These are phyloP conservation scores for Niebla homalea DNA, from an alignment of 495 filamentous ascomycete genomes.

Conservation along the genomic window DNA sequence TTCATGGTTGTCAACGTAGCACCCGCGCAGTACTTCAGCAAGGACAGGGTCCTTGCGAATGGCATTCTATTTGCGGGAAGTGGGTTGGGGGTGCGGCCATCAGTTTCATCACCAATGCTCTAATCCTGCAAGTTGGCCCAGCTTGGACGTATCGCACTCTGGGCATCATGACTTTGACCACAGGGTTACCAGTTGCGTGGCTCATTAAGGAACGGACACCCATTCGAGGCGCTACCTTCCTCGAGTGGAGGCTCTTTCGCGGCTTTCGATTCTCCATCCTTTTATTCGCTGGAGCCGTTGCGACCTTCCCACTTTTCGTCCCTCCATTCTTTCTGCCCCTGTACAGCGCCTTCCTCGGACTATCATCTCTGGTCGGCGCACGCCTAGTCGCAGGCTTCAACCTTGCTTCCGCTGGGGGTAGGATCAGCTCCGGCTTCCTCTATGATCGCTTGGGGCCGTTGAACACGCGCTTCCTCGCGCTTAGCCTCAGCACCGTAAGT, in stretches of 20 bases:
- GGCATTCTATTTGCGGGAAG: slow-evolving; percentile 42
- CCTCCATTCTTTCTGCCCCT: slow-evolving; percentile 47
- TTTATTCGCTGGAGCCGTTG: slow-evolving; percentile 42
- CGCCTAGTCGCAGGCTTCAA: slow-evolving; percentile 44
- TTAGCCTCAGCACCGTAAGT: slow-evolving; percentile 37
- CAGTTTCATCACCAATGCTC: slow-evolving; percentile 33
- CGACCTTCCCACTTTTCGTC: slow-evolving; percentile 46
- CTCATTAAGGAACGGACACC: slow-evolving; percentile 41
- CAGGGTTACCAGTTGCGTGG: slow-evolving; percentile 43
- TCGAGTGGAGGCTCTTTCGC: slow-evolving; percentile 32
- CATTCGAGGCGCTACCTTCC: slow-evolving; percentile 27
- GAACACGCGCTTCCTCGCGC: slow-evolving; percentile 35
- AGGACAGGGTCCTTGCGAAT: slow-evolving; percentile 41
- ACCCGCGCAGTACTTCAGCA: slow-evolving; percentile 42
- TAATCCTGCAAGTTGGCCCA: slow-evolving; percentile 32
- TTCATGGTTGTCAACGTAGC: slow-evolving; percentile 10
- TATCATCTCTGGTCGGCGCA: slow-evolving; percentile 36
- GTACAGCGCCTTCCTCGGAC: slow-evolving; percentile 31
- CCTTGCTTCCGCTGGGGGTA: slow-evolving; percentile 37
- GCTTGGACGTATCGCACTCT: slow-evolving; percentile 43
- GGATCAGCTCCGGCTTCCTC: slow-evolving; percentile 35
- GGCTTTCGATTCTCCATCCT: slow-evolving; percentile 36
- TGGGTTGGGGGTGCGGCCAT: slow-evolving; percentile 40
- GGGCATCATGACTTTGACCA: slow-evolving; percentile 31
- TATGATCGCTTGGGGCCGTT: slow-evolving; percentile 38